Evolutionary conservation across 176 grass and related monocot species (phyloP).

Genomic region (Aegilops tauschii): DNA sequence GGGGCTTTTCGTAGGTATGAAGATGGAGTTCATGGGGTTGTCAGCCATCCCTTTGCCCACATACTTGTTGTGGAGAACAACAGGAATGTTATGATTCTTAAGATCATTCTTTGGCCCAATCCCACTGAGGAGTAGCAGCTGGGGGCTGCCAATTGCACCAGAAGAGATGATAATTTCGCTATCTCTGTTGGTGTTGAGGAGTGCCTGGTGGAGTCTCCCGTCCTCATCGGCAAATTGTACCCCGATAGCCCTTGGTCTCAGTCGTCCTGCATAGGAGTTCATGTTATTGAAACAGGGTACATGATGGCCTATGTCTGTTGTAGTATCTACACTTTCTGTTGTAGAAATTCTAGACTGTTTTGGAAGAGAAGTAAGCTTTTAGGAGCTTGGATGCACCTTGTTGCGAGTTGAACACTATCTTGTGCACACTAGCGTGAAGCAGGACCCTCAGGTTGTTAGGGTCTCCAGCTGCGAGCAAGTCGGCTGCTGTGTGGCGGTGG

Average conservation of each 20-base stretch:
- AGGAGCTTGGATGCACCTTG: conserved; percentile 40
- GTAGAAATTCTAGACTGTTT: neutral
- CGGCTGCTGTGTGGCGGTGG: conserved; percentile 76
- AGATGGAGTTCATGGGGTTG: conserved; percentile 90
- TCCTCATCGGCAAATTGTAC: conserved; percentile 75
- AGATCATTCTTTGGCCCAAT: conserved; percentile 77
- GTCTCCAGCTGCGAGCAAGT: conserved; percentile 72
- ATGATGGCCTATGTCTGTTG: neutral
- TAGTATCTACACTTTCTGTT: conserved; percentile 13
- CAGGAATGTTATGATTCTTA: conserved; percentile 55
- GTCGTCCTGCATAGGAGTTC: conserved; percentile 25
- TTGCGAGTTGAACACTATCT: conserved; percentile 48
- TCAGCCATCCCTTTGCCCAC: conserved; percentile 83
- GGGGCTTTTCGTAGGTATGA: conserved; percentile 79
- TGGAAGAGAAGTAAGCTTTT: neutral
- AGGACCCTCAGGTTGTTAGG: conserved; percentile 58
- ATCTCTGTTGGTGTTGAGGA: conserved; percentile 29
- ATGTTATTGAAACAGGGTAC: conserved; percentile 27
- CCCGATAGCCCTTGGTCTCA: conserved; percentile 54
- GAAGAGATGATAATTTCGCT: conserved; percentile 70
- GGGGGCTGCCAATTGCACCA: conserved; percentile 71
- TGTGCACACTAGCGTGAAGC: conserved; percentile 72
- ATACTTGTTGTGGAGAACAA: conserved; percentile 58
- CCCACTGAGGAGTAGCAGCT: conserved; percentile 74
- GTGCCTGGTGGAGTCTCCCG: conserved; percentile 48